Conservation (phyloP, 2,329 filamentous ascomycete species). For the Colletotrichum viniferum region DNA sequence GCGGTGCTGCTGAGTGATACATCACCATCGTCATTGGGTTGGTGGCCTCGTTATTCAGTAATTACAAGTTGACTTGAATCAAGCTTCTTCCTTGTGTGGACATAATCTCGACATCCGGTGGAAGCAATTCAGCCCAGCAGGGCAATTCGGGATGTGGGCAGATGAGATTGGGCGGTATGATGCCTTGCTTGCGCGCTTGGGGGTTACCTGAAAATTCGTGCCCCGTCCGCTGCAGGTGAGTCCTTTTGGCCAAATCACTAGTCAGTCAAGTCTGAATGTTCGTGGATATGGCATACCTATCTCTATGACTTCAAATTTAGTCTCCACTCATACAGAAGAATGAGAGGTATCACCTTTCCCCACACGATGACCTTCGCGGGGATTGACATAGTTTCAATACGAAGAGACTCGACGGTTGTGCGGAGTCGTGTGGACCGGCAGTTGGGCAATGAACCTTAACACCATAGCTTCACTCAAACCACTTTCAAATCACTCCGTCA, state of each 20-base stretch:
- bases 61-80: not conserved
- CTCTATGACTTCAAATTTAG: not conserved
- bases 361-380: fast-evolving
- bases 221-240: not conserved
- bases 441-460: not conserved
- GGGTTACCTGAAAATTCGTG: not conserved
- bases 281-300: not conserved
- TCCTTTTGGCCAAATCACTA: not conserved
- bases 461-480: not conserved
- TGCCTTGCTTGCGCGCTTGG: not conserved
- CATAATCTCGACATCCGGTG: not conserved
- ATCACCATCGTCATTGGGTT: not conserved
- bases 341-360: not conserved
- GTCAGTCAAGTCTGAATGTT: not conserved
- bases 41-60: not conserved
- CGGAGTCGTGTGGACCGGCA: not conserved
- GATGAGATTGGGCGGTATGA: not conserved
- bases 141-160: not conserved
- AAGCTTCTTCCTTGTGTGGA: not conserved
- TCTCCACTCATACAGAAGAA: not conserved
- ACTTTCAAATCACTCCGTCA: not conserved
- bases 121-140: not conserved
- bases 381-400: not conserved
- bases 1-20: not conserved
- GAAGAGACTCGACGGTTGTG: not conserved